Percentiles rank a stretch among this genome's conserved stretches.
Conservation (phyloP, 2,329 filamentous ascomycete genomes). For the Ophiostoma australiae region DNA sequence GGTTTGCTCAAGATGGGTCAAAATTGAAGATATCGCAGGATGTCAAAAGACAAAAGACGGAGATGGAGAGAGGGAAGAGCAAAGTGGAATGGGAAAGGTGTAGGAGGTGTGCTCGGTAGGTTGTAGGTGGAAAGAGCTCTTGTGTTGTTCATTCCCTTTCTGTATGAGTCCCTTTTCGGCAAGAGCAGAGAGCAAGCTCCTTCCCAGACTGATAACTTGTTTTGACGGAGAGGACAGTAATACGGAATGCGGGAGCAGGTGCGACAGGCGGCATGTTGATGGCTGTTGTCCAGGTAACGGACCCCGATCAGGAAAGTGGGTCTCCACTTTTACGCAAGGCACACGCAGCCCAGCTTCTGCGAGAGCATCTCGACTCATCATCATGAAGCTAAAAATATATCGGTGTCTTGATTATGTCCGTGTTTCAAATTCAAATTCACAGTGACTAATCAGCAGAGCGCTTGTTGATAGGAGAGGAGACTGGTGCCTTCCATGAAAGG, state of each 20-base stretch:
- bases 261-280: constrained; percentile 19
- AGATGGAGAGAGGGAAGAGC: neutral
- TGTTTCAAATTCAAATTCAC: neutral
- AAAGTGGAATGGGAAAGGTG: neutral
- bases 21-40: constrained; percentile 2
- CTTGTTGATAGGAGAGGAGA: neutral
- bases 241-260: constrained; percentile 17
- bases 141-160: neutral
- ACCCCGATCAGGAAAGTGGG: constrained; percentile 16
- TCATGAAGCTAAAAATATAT: neutral
- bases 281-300: constrained; percentile 20
- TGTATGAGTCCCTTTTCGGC: neutral
- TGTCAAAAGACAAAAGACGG: neutral
- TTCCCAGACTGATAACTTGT: constrained; percentile 16
- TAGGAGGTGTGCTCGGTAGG: neutral
- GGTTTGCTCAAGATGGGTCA: neutral
- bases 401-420: neutral
- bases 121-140: constrained; percentile 10
- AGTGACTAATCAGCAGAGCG: neutral
- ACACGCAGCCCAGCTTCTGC: constrained; percentile 6
- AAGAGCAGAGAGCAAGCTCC: neutral
- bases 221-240: constrained; percentile 14
- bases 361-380: neutral
- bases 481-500: too few species aligned
- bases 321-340: neutral